Evolutionary conservation across 1,139 yeast genomes (phyloP).

Genomic region (Protomyces inouyei): DNA sequence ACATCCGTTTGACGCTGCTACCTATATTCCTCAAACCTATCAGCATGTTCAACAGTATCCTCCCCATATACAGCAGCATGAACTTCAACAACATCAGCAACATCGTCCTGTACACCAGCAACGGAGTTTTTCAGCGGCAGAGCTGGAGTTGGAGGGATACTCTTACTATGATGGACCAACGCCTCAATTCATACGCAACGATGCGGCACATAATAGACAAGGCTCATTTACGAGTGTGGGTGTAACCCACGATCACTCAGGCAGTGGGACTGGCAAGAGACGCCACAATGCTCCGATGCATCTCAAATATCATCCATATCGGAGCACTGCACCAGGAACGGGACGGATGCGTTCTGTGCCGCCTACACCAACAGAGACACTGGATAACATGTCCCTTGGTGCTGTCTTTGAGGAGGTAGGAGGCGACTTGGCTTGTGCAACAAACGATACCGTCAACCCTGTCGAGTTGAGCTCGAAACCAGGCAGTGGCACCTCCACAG

Average conservation of each 20-base stretch:
- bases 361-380: neutral
- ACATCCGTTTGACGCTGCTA: too few species aligned
- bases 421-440: neutral
- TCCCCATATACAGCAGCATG: neutral
- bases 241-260: neutral
- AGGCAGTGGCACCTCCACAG: neutral
- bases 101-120: neutral
- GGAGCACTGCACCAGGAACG: neutral
- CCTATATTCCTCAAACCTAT: neutral
- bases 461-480: neutral
- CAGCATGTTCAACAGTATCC: neutral
- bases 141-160: slow-evolving; percentile 10
- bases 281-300: neutral
- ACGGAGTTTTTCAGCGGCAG: neutral
- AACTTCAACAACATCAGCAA: neutral
- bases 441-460: neutral
- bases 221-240: neutral
- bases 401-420: neutral
- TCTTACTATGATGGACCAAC: slow-evolving; percentile 20
- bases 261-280: neutral
- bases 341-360: neutral
- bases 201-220: neutral
- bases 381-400: neutral
- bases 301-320: neutral
- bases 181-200: slow-evolving; percentile 19